Conservation (phyloP, 1,284 basidiomycete genomes). For the Limonomyces culmigenus region DNA sequence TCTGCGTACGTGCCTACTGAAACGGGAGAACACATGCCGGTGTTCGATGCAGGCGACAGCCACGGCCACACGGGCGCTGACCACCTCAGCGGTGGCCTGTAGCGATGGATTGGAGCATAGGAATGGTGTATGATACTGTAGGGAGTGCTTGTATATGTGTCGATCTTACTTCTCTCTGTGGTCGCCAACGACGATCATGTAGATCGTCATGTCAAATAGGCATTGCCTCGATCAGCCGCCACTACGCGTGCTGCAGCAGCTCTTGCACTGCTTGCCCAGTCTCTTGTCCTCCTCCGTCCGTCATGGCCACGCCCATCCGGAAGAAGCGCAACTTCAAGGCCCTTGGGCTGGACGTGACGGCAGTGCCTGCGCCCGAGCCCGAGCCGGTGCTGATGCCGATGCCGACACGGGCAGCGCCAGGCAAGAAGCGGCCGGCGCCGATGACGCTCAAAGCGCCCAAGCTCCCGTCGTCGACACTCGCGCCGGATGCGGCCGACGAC, state of each 20-base stretch:
- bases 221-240: not conserved
- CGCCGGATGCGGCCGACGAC: constrained; percentile 16
- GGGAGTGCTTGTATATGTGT: too few relatives aligned
- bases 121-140: too few relatives aligned
- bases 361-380: constrained; percentile 22
- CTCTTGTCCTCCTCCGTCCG: too few relatives aligned
- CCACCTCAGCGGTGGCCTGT: too few relatives aligned
- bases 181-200: too few relatives aligned
- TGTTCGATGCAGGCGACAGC: too few relatives aligned
- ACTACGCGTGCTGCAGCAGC: not conserved
- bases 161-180: too few relatives aligned
- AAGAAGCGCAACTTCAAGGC: constrained; percentile 74
- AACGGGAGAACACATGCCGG: constrained; percentile 39
- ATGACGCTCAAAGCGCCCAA: constrained; percentile 33
- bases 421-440: constrained; percentile 46
- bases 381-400: constrained; percentile 20
- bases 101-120: too few relatives aligned
- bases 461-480: constrained; percentile 11
- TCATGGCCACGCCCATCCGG: constrained; percentile 35
- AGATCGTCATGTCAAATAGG: too few relatives aligned
- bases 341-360: constrained; percentile 42
- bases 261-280: not conserved
- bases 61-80: too few relatives aligned
- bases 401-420: constrained; percentile 15
- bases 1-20: constrained; percentile 65